Base-by-base conservation (phyloP, 2,329 filamentous ascomycete genomes). In the Aspergillus puulaauensis region DNA sequence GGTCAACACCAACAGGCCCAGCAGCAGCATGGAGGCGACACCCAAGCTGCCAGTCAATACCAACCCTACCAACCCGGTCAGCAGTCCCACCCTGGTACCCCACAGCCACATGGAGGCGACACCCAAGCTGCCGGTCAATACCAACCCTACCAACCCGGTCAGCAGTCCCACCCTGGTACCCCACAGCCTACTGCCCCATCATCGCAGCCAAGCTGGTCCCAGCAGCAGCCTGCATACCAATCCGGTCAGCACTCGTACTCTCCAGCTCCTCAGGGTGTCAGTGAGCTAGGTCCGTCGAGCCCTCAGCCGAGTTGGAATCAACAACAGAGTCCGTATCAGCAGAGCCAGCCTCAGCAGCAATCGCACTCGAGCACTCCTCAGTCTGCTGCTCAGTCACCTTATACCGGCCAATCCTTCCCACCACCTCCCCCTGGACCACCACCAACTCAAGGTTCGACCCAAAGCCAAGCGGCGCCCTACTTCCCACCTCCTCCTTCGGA, bases 401-500 rank as follows among this genome's bases (percentile, higher is more conserved):
- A 70, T 59, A 64, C 67, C 51, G 72, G 70, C 8, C 64, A 72
- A 45, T 74, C 74, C 3, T 74, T 73, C 62, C 74, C 75, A 8
- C 75, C 74, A 24, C 75, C 74, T 14, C 75, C 74, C n/a, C 61
- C 73, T 24, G 74, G 74, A 4, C 66, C 68, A 33, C 63, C 65
- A 2, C 59, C 64, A 23, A 49, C 31, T 37, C 64, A 50, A 58
- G 47, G 44, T 4, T 44, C 52, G 23, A 19, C 52, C 58, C 75
- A 61, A 43, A 64, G 68, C 40, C 68, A 75, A 54, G 67, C 67
- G 2, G 67, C 67, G 2, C 74, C 74, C 2, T 76, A 77, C 46
- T 79, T 77, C 61, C 70, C 76, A 15, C 77, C 78, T 53, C 76
- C 77, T 15, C 75, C 74, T 7, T 58, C 63, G 39, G 72, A 75